Percentiles rank a stretch among this genome's conserved stretches.
These are phyloP conservation scores for Picochlorum costavermella DNA, from an alignment of 139 green algal species.

Conservation along the genomic window DNA sequence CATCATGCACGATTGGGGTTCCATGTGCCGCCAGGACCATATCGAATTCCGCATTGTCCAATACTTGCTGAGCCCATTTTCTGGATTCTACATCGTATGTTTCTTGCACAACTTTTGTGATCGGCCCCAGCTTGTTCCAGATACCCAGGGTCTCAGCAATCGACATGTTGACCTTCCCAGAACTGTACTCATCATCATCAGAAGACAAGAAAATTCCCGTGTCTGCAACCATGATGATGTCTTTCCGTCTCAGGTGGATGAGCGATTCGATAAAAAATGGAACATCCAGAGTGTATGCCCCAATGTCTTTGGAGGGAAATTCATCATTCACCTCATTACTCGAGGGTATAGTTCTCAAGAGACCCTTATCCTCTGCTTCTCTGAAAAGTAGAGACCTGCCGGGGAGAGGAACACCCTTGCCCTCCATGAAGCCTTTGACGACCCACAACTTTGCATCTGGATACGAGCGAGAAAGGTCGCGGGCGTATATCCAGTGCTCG, in stretches of 20 bases:
- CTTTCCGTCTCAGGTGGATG: conserved; percentile 13
- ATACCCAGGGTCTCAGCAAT: conserved; percentile 9
- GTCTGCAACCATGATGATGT: conserved; percentile 23
- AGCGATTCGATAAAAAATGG: conserved; percentile 26
- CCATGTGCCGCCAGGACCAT: conserved; percentile 17
- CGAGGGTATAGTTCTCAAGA: conserved; percentile 8
- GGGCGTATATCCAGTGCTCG: conserved; percentile 25
- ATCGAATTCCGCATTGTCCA: conserved; percentile 14
- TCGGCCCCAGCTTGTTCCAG: conserved; percentile 16
- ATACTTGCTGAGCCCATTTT: conserved; percentile 15
- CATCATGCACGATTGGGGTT: conserved; percentile 13
- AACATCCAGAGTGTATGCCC: conserved; percentile 8
- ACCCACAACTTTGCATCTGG: conserved; percentile 25
- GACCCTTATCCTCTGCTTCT: not conserved
- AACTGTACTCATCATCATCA: conserved; percentile 8
- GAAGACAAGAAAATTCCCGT: conserved; percentile 13
- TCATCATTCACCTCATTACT: not conserved
- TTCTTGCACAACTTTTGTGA: conserved; percentile 16
- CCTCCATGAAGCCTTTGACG: conserved; percentile 20
- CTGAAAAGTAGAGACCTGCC: conserved; percentile 8
- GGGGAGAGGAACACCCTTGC: conserved; percentile 23
- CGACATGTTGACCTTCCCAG: not conserved
- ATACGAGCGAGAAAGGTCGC: conserved; percentile 13
- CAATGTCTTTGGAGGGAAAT: conserved; percentile 10
- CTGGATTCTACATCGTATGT: conserved; percentile 1